Percentiles rank a stretch among this genome's conserved stretches.
These are phyloP conservation scores for Xylaria sp. DNA, from an alignment of 2,329 filamentous ascomycete species.

Conservation along the genomic window DNA sequence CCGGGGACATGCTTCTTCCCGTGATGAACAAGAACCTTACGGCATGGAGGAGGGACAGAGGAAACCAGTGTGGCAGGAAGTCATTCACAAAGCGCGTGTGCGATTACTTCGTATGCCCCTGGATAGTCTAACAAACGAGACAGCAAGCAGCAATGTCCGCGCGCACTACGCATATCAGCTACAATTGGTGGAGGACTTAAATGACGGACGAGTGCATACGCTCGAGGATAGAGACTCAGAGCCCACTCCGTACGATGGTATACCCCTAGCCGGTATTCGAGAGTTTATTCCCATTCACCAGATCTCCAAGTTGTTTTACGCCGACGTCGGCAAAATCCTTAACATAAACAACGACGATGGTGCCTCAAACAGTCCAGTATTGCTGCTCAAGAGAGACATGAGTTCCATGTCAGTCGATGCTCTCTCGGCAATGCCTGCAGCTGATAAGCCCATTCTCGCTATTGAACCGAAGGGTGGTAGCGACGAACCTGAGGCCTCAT, in stretches of 20 bases:
- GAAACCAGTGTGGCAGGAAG: slow-evolving; percentile 86
- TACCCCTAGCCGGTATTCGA: slow-evolving; percentile 43
- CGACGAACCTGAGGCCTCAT: slow-evolving; percentile 21
- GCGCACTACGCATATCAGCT: slow-evolving; percentile 67
- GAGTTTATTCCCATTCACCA: slow-evolving; percentile 51
- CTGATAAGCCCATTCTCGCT: slow-evolving; percentile 30
- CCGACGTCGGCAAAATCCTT: slow-evolving; percentile 81
- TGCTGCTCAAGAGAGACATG: slow-evolving; percentile 67
- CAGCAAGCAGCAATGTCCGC: slow-evolving; percentile 32
- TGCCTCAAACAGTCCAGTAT: slow-evolving; percentile 65
- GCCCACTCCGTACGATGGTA: slow-evolving; percentile 36
- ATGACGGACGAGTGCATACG: slow-evolving; percentile 52
- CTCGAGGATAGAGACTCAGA: slow-evolving; percentile 30
- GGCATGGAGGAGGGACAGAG: slow-evolving; percentile 50
- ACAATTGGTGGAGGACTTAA: slow-evolving; percentile 74
- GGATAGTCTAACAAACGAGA: slow-evolving; percentile 10
- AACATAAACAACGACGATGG: slow-evolving; percentile 61
- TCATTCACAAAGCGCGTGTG: slow-evolving; percentile 85
- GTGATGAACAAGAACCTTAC: slow-evolving; percentile 41
- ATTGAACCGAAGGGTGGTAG: slow-evolving; percentile 18
- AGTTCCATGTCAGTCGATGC: slow-evolving; percentile 46
- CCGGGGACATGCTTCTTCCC: slow-evolving; percentile 60
- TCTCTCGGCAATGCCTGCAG: slow-evolving; percentile 41
- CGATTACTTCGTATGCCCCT: slow-evolving; percentile 67
- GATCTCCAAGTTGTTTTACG: slow-evolving; percentile 88